Conservation (phyloP, 371 early-diverging fungal genomes). For the Syncephalastrum contaminatum region DNA sequence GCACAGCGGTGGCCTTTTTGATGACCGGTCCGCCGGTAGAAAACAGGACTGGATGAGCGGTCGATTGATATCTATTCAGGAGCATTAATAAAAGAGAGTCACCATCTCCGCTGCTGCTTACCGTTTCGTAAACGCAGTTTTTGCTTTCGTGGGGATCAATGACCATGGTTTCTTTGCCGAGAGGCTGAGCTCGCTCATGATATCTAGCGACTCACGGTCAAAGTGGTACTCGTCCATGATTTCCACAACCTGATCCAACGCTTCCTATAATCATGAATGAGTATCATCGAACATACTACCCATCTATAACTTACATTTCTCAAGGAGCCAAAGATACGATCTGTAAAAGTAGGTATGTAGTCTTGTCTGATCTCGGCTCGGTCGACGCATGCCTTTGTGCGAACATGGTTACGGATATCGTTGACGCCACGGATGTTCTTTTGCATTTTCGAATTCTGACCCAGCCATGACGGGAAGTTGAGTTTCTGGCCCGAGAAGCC, state of each 20-base stretch:
- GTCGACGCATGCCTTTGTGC: conserved; percentile 78
- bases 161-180: conserved; percentile 45
- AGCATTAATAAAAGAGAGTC: too few relatives aligned
- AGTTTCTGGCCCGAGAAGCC: conserved; percentile 47
- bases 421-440: conserved; percentile 75
- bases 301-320: conserved; percentile 37
- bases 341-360: conserved; percentile 79
- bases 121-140: conserved; percentile 80
- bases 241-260: conserved; percentile 71
- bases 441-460: conserved; percentile 84
- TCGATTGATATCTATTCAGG: conserved; percentile 79
- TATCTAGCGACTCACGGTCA: conserved; percentile 85
- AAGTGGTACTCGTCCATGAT: conserved; percentile 91
- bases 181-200: conserved; percentile 72
- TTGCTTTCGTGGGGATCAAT: conserved; percentile 69
- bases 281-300: conserved; percentile 8
- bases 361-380: conserved; percentile 81
- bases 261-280: conserved; percentile 41
- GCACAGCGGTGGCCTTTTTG: conserved; percentile 33
- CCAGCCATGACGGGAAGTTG: conserved; percentile 80
- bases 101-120: conserved; percentile 34
- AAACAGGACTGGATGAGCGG: conserved; percentile 72
- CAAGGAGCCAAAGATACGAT: conserved; percentile 65
- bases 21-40: conserved; percentile 38
- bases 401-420: conserved; percentile 85